Percentiles rank a stretch among this genome's conserved stretches.
These are phyloP conservation scores for Aspergillus floridensis DNA, from an alignment of 2,329 filamentous ascomycete species.

Conservation along the genomic window DNA sequence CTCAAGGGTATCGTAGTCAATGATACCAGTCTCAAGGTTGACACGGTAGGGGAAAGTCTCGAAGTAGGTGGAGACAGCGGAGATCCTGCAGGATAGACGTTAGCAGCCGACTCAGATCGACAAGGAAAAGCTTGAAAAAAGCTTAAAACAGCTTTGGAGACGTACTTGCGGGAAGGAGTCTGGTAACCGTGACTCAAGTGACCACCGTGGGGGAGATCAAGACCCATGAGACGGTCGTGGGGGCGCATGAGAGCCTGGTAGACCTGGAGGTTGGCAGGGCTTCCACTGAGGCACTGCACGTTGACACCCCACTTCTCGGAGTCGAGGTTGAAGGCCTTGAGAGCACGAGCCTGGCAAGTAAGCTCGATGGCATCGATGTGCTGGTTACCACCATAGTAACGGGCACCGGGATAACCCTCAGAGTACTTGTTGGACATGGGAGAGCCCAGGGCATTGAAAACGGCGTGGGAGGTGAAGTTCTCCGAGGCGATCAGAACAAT, in stretches of 20 bases:
- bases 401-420: slow-evolving; percentile 94
- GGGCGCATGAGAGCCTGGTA: slow-evolving; percentile 93
- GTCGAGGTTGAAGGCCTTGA: slow-evolving; percentile 86
- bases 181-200: slow-evolving; percentile 97
- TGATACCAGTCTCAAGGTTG: slow-evolving; percentile 83
- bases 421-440: slow-evolving; percentile 99
- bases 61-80: slow-evolving; percentile 98
- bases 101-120: background rate
- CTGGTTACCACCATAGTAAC: slow-evolving; percentile 99
- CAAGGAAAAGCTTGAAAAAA: background rate
- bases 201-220: slow-evolving; percentile 93
- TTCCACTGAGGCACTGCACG: slow-evolving; percentile 89
- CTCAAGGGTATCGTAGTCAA: slow-evolving; percentile 91
- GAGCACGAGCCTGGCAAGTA: slow-evolving; percentile 89
- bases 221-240: slow-evolving; percentile 93
- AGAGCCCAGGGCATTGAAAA: slow-evolving; percentile 93
- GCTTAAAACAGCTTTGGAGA: slow-evolving; percentile 15
- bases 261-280: slow-evolving; percentile 94
- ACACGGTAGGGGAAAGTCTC: slow-evolving; percentile 95
- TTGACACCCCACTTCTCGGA: slow-evolving; percentile 95
- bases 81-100: slow-evolving; percentile 60
- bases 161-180: slow-evolving; percentile 80
- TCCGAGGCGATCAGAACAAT: slow-evolving; percentile 98
- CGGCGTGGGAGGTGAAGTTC: slow-evolving; percentile 97
- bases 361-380: slow-evolving; percentile 96